Percentiles rank a stretch among this genome's conserved stretches.
These are phyloP conservation scores for Oemleria cerasiformis DNA, from an alignment of 306 rosid species.

Conservation along the genomic window DNA sequence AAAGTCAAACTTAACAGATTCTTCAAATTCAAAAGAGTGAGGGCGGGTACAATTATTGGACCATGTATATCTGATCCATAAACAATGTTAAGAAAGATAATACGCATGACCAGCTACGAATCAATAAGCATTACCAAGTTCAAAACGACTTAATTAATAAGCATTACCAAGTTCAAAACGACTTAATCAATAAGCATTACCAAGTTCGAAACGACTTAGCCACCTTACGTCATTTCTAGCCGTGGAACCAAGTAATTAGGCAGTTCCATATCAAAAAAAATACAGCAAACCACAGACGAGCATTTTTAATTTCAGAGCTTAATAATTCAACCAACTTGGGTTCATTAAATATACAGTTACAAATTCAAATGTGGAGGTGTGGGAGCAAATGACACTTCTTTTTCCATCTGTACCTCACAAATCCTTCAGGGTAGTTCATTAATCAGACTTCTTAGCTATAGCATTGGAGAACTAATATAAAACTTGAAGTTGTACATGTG, in stretches of 20 bases:
- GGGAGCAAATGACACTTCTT: not conserved
- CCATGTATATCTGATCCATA: not conserved
- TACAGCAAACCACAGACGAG: not conserved
- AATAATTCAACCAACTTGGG: not conserved
- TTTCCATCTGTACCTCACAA: not conserved
- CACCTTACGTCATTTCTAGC: not conserved
- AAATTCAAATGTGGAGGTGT: not conserved
- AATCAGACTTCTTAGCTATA: not conserved
- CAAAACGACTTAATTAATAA: not conserved
- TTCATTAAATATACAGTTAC: not conserved
- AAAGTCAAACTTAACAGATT: conserved; percentile 31
- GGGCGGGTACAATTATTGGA: not conserved
- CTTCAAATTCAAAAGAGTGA: not conserved
- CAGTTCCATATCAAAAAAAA: not conserved
- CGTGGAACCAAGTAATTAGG: not conserved
- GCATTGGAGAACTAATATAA: not conserved
- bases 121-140: not conserved
- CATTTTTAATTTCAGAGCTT: not conserved
- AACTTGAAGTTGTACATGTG: not conserved
- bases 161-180: not conserved
- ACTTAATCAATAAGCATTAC: not conserved
- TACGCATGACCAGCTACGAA: not conserved
- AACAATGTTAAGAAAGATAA: not conserved
- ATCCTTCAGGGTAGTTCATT: not conserved
- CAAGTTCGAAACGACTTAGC: not conserved